Evolutionary conservation across 345 rosid species (phyloP).

Genomic region (Pistacia integerrima): DNA sequence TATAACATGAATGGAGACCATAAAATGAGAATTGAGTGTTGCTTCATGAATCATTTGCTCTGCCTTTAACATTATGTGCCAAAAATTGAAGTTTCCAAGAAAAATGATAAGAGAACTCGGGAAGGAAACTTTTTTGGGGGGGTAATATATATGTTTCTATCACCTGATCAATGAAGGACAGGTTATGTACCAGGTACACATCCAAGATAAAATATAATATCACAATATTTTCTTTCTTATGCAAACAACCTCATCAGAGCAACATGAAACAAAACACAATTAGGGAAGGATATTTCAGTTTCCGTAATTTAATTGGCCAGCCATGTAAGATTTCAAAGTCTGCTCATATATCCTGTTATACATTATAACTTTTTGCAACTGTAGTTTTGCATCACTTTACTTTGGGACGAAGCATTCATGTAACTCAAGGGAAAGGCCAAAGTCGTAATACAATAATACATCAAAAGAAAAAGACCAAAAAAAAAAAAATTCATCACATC

Average conservation of each 20-base stretch:
- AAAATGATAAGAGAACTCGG: neutral
- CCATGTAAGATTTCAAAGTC: neutral
- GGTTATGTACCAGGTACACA: neutral
- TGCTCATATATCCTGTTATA: neutral
- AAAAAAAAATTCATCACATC: constrained; percentile 3
- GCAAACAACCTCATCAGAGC: neutral
- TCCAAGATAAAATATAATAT: neutral
- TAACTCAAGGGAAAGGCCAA: constrained; percentile 1
- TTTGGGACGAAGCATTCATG: neutral
- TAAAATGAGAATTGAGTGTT: neutral
- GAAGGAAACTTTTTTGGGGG: neutral
- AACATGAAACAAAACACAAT: neutral
- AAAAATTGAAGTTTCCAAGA: neutral
- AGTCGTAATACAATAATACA: neutral
- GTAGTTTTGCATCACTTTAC: neutral
- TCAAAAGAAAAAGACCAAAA: neutral
- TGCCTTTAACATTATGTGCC: neutral
- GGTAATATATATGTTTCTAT: neutral
- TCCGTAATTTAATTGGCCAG: neutral
- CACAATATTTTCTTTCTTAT: neutral
- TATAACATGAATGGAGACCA: neutral
- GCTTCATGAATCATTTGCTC: neutral
- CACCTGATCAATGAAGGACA: neutral
- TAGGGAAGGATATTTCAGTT: constrained; percentile 4
- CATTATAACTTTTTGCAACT: neutral